Evolutionary conservation across 1,284 basidiomycete genomes (phyloP), one percentile per base, ranked within the genome.

Genomic region (Xerocomus nothofagi): DNA sequence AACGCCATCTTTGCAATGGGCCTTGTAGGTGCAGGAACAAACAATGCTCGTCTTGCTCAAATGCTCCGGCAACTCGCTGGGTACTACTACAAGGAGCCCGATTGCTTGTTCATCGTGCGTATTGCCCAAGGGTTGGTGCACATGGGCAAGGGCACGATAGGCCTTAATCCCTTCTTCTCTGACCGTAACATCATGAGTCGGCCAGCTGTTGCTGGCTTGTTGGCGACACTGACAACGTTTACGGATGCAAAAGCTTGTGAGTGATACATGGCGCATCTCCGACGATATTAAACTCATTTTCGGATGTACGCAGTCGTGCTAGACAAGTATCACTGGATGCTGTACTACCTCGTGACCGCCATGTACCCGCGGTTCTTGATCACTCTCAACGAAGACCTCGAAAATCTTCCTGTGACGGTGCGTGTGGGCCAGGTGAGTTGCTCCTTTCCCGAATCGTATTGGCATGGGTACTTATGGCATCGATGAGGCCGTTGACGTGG

Each of bases 1-100:
- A 99, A 98, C 65, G 92, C 97, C 23, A 99, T 99, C 70, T 88
- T 99, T 58, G 95, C 96, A 3, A 99, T 99, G 96, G 97, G 97
- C 61, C 80, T 99, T 17, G 91, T 99, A 44, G 97, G 97, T 29
- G 96, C 96, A 0, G 97, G 97, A 31, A 95, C 95, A 26, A 99
- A 99, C 75, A 99, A 99, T 60, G 97, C 97, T 4, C 86, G 95
- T 39, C 78, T 99, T 29, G 95, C 90, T 15, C 97, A 99, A 73
- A 98, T 99, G 93, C 81, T 99, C 40, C 81, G 97, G 41, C 93
- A 96, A 66, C 79, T 99, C 2, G 95, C 97, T 11, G 91, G 90
- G 14, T 99, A 99, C 75, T 99, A 99, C 71, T 82, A 91, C 73
- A 98, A 98, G 71, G 97, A 99, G 71, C 86, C 94, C 3, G 94